Evolutionary conservation across 2,329 filamentous ascomycete species (phyloP), one percentile per base, ranked within the genome.

Genomic region (Fusarium cyanostomum): DNA sequence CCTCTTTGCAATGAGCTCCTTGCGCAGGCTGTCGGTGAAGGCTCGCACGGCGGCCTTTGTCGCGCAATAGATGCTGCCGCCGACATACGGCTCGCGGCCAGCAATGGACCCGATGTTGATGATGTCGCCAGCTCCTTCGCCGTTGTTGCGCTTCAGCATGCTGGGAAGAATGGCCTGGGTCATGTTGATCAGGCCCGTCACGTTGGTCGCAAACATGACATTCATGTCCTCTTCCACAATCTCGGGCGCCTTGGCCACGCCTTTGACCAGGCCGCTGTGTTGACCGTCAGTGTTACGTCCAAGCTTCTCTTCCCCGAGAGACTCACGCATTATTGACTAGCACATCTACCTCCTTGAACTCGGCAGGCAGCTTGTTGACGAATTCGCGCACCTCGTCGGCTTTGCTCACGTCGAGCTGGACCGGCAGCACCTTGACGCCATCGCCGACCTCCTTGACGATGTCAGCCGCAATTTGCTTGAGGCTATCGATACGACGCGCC

Each of bases 271-370:
- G 42, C 94, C 94, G 37, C 92, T 95, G 62, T 16, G 2, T 11
- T 11, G 1, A 12, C 2, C 3, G 18, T 64, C 6, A 64, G n/a
- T n/a, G n/a, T n/a, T n/a, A n/a, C n/a, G n/a, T n/a, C n/a, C n/a
- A n/a, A n/a, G n/a, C n/a, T n/a, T n/a, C n/a, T 5, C 2, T 26
- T 4, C 0, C 2, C 8, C 2, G 5, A 3, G 2, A 7, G 1
- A 83, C 90, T 77, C 77, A 95, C 92, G 94, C 94, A 81, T 97
- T 98, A 79, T 99, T 99, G 8, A 99, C 92, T 56, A 99, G 79
- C 1, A 98, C 84, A 75, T 97, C 86, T 54, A 98, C 89, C 21
- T 92, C 87, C 74, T 84, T 87, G 78, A 92, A 98, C 72, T 93
- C 94, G 49, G 87, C 86, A 0, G 94, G 93, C 66, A 98, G 78